Evolutionary conservation across 371 early-diverging fungal genomes (phyloP).

Genomic region (Circinella umbellata): DNA sequence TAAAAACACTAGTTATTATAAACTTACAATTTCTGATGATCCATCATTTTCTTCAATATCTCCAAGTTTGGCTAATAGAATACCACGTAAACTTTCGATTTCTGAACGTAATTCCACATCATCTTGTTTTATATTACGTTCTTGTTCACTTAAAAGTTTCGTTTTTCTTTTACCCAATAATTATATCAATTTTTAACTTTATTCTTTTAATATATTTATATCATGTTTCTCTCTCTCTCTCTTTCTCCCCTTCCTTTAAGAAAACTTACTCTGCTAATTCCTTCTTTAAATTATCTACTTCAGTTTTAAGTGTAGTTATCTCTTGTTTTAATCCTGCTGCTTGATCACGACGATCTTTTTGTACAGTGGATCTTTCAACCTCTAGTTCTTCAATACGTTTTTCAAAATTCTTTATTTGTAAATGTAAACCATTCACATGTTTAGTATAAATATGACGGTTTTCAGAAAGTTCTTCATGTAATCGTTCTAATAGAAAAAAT

Average conservation of each 20-base stretch:
- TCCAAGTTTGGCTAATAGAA: conserved; percentile 48
- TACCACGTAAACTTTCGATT: conserved; percentile 46
- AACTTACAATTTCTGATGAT: conserved; percentile 4
- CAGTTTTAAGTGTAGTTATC: conserved; percentile 27
- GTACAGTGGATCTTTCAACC: conserved; percentile 40
- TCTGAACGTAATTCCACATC: conserved; percentile 42
- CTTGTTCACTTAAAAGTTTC: conserved; percentile 31
- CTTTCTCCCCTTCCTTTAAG: no score
- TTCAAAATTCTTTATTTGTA: conserved; percentile 62
- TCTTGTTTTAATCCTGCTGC: conserved; percentile 28
- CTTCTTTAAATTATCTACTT: conserved; percentile 30
- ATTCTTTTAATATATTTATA: no score
- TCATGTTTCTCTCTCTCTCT: no score
- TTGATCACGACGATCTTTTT: conserved; percentile 34
- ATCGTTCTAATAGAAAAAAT: conserved; percentile 37
- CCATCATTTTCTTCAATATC: conserved; percentile 20
- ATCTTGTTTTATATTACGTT: conserved; percentile 30
- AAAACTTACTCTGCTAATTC: conserved; percentile 38
- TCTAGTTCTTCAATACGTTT: conserved; percentile 56
- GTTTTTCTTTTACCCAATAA: conserved; percentile 31
- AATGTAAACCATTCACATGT: conserved; percentile 53
- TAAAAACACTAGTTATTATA: not conserved
- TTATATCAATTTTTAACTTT: not conserved
- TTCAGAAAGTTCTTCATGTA: conserved; percentile 58
- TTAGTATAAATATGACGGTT: conserved; percentile 58